phyloP scores from a whole-genome alignment of 1,284 basidiomycete species.

The Binderoboletus segoi region DNA sequence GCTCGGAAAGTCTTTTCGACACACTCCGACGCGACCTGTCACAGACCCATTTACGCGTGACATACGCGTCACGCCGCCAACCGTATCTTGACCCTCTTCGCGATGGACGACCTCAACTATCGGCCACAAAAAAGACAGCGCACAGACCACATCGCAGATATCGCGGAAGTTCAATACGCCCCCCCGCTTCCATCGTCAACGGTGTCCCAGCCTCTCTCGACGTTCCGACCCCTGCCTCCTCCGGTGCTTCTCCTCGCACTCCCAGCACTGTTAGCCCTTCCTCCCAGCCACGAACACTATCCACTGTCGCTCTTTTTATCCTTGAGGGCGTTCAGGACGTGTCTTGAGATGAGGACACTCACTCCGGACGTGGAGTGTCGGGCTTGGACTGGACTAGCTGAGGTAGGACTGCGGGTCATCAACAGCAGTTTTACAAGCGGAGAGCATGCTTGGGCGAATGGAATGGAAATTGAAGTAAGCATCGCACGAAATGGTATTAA shows the following conservation, averaged over 20 bases:
- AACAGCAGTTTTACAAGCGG: conserved; percentile 45
- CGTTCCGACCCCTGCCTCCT: conserved; percentile 44
- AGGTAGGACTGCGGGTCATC: conserved; percentile 61
- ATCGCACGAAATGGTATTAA: neutral
- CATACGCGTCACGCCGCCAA: conserved; percentile 25
- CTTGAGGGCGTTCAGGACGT: conserved; percentile 54
- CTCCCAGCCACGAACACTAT: conserved; percentile 60
- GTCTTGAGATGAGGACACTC: conserved; percentile 51
- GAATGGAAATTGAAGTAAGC: conserved; percentile 55
- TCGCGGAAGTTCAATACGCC: neutral
- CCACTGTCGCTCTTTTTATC: conserved; percentile 57
- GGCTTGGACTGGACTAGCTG: conserved; percentile 67
- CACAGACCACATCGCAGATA: conserved; percentile 5
- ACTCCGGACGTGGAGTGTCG: conserved; percentile 63
- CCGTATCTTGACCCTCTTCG: conserved; percentile 2
- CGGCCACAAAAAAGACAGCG: conserved; percentile 34
- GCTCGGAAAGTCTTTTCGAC: no score
- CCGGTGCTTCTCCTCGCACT: conserved; percentile 58
- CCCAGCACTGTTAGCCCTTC: conserved; percentile 59
- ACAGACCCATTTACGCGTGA: conserved; percentile 34
- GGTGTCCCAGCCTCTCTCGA: neutral
- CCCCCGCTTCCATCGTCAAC: neutral
- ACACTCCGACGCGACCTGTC: conserved; percentile 26
- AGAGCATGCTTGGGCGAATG: conserved; percentile 47
- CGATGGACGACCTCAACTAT: conserved; percentile 26